Base-by-base conservation (phyloP, 1,284 basidiomycete species). In the Schizophyllum amplum region DNA sequence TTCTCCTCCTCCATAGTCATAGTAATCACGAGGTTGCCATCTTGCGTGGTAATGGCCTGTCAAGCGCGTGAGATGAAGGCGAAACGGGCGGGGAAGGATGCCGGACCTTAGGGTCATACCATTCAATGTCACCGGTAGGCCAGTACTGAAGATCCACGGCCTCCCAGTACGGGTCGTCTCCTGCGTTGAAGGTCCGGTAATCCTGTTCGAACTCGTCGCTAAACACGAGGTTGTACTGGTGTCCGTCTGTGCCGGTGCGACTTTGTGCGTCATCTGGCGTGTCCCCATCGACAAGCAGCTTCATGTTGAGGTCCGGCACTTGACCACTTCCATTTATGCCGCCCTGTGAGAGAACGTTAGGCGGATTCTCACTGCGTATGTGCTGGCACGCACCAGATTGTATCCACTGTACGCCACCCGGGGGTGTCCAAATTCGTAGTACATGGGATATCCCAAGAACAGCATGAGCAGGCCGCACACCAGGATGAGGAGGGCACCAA, bases 51-150 rank as follows among this genome's bases (percentile, higher is more conserved):
- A 48, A 87, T 74, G 24, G 82, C 78, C 77, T 84, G 64, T 47
- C n/a, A 47, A 60, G 13, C 53, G 33, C n/a, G 33, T 42, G 55
- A 57, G 21, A 13, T 51, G 22, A 51, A 33, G 42, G 56, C 22
- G 33, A 17, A 23, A 25, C 17, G 9, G 47, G 47, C 1, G 17
- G 33, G 21, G 55, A 62, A 51, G 52, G 47, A 46, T 51, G 57
- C 25, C 79, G 57, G 66, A 84, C 83, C 66, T 75, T 71, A 17
- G 92, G 92, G 65, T 86, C 81, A 70, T 91, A 92, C 91, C 90
- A 93, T 69, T 94, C 91, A 58, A 90, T 65, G 67, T 94, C 90
- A 60, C 80, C 88, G 3, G 92, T 94, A 1, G 87, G 80, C 88
- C 87, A 80, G 63, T 83, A 74, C 61, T 71, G 71, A 55, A 75